Conservation (phyloP, 305 asterid species). For the Plantago lanceolata region DNA sequence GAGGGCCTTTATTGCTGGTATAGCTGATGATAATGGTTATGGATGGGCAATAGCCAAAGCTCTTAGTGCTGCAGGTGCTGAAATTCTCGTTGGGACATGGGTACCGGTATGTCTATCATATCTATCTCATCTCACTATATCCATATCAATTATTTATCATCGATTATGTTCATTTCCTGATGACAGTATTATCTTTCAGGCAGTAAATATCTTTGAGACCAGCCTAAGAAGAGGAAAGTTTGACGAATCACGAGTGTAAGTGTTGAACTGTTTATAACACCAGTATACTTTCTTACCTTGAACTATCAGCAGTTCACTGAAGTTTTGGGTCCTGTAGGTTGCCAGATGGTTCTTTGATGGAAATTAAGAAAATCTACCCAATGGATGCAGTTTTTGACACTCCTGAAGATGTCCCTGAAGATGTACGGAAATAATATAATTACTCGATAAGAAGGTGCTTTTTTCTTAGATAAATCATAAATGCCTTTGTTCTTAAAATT, state of each 20-base stretch:
- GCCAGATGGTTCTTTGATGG: slow-evolving; percentile 97
- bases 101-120: slow-evolving; percentile 69
- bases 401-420: slow-evolving; percentile 97
- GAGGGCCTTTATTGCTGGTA: slow-evolving; percentile 94
- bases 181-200: slow-evolving; percentile 38
- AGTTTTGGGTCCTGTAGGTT: slow-evolving; percentile 40
- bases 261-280: slow-evolving; percentile 1
- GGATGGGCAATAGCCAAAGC: slow-evolving; percentile 99
- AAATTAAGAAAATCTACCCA: slow-evolving; percentile 84
- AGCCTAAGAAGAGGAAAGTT: slow-evolving; percentile 93
- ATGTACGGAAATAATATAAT: slow-evolving; percentile 33
- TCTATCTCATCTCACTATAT: slow-evolving; percentile 8
- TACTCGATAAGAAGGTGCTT: no score
- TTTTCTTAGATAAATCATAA: slow-evolving; percentile 5
- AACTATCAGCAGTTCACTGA: slow-evolving; percentile 19
- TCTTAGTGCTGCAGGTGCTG: slow-evolving; percentile 99
- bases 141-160: slow-evolving; percentile 1
- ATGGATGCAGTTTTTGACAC: slow-evolving; percentile 86
- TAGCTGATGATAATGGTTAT: slow-evolving; percentile 96
- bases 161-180: slow-evolving; percentile 12
- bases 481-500: slow-evolving; percentile 8
- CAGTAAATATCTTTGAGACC: slow-evolving; percentile 85
- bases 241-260: slow-evolving; percentile 90
- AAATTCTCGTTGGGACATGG: slow-evolving; percentile 99
- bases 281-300: neutral